These are phyloP conservation scores for Eucalyptus tenuipes DNA, from an alignment of 345 rosid species.

Conservation along the genomic window DNA sequence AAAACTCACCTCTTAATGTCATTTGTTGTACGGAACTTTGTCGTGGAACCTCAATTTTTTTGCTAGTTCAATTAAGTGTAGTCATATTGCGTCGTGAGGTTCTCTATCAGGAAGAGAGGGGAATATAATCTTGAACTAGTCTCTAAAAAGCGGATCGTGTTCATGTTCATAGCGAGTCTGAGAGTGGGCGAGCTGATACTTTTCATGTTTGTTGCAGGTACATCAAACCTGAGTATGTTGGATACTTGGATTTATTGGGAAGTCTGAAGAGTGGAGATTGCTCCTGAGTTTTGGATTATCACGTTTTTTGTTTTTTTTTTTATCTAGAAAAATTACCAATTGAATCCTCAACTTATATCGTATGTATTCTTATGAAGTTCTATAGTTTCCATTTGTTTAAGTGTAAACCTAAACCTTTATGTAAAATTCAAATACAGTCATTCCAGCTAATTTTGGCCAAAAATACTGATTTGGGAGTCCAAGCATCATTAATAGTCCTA, in stretches of 20 bases:
- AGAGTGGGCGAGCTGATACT: not conserved
- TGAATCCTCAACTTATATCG: not conserved
- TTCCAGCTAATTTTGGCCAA: not conserved
- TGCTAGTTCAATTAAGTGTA: not conserved
- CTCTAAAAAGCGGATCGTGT: not conserved
- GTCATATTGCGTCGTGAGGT: not conserved
- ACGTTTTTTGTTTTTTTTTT: not conserved
- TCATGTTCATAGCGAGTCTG: not conserved
- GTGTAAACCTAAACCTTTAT: too few species aligned
- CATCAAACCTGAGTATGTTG: constrained; percentile 47
- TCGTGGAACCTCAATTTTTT: not conserved
- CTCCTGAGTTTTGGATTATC: not conserved
- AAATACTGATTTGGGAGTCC: not conserved
- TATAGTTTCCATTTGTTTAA: fast-evolving
- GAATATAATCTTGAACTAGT: not conserved
- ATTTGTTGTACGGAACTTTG: not conserved
- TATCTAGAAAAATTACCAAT: not conserved
- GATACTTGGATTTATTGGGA: constrained; percentile 61
- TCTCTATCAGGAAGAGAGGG: not conserved
- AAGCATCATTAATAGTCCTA: not conserved
- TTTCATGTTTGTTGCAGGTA: constrained; percentile 29
- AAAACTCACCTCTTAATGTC: not conserved
- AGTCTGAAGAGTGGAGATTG: constrained; percentile 41
- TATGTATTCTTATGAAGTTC: not conserved
- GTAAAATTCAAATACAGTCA: fast-evolving